A percentile compares a stretch with the other conserved stretches of the same genome.
Evolutionary conservation across 306 rosid species (phyloP).

Genomic region (Trifolium repens): DNA sequence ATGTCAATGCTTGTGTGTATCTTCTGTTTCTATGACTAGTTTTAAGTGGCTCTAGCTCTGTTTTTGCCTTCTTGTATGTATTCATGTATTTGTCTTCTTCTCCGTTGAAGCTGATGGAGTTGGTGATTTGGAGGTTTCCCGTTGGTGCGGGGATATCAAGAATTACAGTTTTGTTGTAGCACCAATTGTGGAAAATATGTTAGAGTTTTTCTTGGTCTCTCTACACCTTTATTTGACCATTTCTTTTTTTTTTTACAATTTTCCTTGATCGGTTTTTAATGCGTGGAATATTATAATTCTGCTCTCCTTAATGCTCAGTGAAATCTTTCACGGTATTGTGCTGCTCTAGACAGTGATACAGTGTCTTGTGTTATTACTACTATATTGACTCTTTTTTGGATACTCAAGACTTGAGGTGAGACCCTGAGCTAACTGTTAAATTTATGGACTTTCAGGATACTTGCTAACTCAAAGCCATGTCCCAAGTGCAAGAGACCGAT

Average conservation of each 20-base stretch:
- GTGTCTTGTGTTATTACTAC: constrained; percentile 10
- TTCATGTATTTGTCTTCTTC: constrained; percentile 3
- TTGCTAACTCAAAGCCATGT: constrained; percentile 89
- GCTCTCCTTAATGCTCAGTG: constrained; percentile 6
- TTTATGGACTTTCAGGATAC: constrained; percentile 61
- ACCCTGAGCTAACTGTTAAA: constrained; percentile 32
- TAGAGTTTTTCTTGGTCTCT: too few relatives aligned
- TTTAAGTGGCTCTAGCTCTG: constrained; percentile 1
- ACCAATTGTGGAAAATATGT: background rate
- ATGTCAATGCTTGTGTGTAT: constrained; percentile 4
- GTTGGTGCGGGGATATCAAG: background rate
- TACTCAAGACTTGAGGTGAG: constrained; percentile 25
- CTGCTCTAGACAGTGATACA: background rate
- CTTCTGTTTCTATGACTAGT: constrained; percentile 31
- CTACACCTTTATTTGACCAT: too few relatives aligned
- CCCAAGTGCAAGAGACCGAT: constrained; percentile 92
- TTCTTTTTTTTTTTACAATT: background rate
- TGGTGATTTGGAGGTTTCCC: constrained; percentile 8
- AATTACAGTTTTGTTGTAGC: constrained; percentile 26
- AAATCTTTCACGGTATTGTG: constrained; percentile 22
- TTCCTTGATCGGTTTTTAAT: background rate
- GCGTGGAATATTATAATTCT: constrained; percentile 1
- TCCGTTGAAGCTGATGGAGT: background rate
- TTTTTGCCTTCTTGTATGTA: background rate
- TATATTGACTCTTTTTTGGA: background rate